Conservation (phyloP, 352 stramenopile species). For the Phytophthora sp. region DNA sequence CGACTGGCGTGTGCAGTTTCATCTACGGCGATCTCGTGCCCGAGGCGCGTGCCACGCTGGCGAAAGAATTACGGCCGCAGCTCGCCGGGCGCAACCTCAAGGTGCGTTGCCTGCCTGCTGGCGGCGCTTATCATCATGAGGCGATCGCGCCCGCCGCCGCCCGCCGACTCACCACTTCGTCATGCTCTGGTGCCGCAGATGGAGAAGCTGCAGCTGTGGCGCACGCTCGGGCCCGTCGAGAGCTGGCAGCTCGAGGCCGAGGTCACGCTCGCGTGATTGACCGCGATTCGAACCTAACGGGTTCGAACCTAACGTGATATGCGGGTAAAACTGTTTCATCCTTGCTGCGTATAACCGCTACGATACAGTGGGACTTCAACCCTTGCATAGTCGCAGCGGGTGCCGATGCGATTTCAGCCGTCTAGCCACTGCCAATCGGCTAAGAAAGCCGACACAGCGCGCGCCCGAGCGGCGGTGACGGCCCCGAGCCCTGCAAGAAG, state of each 20-base stretch:
- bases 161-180: neutral
- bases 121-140: neutral
- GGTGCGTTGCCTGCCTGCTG: conserved; percentile 24
- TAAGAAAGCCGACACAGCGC: too few species aligned
- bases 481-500: too few species aligned
- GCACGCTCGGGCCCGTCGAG: conserved; percentile 45
- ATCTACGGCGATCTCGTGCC: conserved; percentile 59
- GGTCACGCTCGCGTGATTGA: conserved; percentile 10
- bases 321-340: too few species aligned
- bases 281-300: too few species aligned
- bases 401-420: too few species aligned
- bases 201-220: conserved; percentile 59
- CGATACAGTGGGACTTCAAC: too few species aligned
- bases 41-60: conserved; percentile 33
- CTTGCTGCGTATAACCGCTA: too few species aligned
- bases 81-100: conserved; percentile 39
- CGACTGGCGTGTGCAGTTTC: conserved; percentile 39
- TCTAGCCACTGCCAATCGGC: too few species aligned
- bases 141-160: neutral
- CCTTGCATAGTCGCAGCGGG: too few species aligned
- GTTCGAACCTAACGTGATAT: too few species aligned
- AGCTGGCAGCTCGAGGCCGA: conserved; percentile 50
- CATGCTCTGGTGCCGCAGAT: conserved; percentile 31
- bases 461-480: too few species aligned
- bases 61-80: conserved; percentile 43